Percentiles rank a stretch among this genome's conserved stretches.
phyloP scores from a whole-genome alignment of 208 protist species.

The Wallacemonas rigidus region DNA sequence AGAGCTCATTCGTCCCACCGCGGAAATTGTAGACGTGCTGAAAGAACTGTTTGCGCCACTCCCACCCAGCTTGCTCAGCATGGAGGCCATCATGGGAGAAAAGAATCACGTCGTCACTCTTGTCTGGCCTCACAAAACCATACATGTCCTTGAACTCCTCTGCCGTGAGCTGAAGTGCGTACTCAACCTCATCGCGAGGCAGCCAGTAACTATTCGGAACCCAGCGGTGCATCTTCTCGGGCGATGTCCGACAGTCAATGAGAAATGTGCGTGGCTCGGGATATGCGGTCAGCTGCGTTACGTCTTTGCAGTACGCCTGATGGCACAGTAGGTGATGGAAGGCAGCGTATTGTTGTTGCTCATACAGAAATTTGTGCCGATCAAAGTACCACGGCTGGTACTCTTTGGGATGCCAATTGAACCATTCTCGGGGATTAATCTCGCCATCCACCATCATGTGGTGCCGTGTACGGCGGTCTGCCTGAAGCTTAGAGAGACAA shows the following conservation, averaged over 20 bases:
- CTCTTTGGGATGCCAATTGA: slow-evolving; percentile 92
- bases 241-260: slow-evolving; percentile 76
- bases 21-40: slow-evolving; percentile 93
- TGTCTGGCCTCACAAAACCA: slow-evolving; percentile 74
- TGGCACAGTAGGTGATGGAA: slow-evolving; percentile 87
- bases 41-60: slow-evolving; percentile 87
- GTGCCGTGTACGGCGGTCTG: slow-evolving; percentile 85
- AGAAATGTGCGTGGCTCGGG: slow-evolving; percentile 79
- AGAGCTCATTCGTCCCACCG: slow-evolving; percentile 88
- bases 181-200: slow-evolving; percentile 90
- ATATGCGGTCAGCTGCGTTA: slow-evolving; percentile 68
- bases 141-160: slow-evolving; percentile 92
- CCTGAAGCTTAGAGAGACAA: slow-evolving; percentile 37
- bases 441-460: slow-evolving; percentile 91
- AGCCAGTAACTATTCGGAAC: slow-evolving; percentile 87
- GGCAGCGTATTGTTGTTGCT: slow-evolving; percentile 81
- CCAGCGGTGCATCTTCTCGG: slow-evolving; percentile 87
- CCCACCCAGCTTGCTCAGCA: slow-evolving; percentile 89
- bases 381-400: slow-evolving; percentile 94
- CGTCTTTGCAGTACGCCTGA: slow-evolving; percentile 83
- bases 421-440: slow-evolving; percentile 90
- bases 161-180: slow-evolving; percentile 81
- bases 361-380: slow-evolving; percentile 90
- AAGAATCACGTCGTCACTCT: slow-evolving; percentile 82
- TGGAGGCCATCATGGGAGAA: slow-evolving; percentile 88